A percentile compares a stretch with the other conserved stretches of the same genome.
These are phyloP conservation scores for Ustulina deusta DNA, from an alignment of 2,329 filamentous ascomycete genomes.

Conservation along the genomic window DNA sequence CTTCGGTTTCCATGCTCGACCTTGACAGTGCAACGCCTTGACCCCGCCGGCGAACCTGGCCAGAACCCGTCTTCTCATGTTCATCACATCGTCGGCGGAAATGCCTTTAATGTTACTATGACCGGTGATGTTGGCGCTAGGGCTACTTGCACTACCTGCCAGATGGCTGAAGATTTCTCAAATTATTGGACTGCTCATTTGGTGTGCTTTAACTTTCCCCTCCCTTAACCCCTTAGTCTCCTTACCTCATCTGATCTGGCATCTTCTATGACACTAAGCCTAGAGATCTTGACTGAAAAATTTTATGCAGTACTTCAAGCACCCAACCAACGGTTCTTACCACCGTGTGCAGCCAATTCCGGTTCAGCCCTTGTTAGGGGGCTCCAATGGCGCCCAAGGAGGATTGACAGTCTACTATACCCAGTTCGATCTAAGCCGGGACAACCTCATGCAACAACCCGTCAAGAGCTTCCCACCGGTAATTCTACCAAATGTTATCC, in stretches of 20 bases:
- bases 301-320: conserved; percentile 40
- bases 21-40: conserved; percentile 37
- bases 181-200: conserved; percentile 41
- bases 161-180: conserved; percentile 46
- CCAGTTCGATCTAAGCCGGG: conserved; percentile 42
- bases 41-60: conserved; percentile 38
- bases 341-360: conserved; percentile 42
- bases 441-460: conserved; percentile 48
- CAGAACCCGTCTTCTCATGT: conserved; percentile 35
- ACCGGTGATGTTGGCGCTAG: conserved; percentile 30
- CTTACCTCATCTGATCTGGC: background rate
- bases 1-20: conserved; percentile 41
- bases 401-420: conserved; percentile 49
- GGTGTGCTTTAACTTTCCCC: background rate
- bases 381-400: conserved; percentile 43
- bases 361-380: conserved; percentile 43
- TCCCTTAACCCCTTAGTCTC: background rate
- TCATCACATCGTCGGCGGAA: conserved; percentile 41
- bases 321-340: conserved; percentile 47
- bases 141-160: conserved; percentile 45
- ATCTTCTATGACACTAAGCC: background rate
- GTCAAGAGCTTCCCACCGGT: conserved; percentile 57
- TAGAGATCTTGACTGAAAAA: background rate
- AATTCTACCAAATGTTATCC: background rate
- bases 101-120: conserved; percentile 40